A percentile compares a stretch with the other conserved stretches of the same genome.
phyloP scores from a whole-genome alignment of 805 yeast species.

The Peterozyma toletana region DNA sequence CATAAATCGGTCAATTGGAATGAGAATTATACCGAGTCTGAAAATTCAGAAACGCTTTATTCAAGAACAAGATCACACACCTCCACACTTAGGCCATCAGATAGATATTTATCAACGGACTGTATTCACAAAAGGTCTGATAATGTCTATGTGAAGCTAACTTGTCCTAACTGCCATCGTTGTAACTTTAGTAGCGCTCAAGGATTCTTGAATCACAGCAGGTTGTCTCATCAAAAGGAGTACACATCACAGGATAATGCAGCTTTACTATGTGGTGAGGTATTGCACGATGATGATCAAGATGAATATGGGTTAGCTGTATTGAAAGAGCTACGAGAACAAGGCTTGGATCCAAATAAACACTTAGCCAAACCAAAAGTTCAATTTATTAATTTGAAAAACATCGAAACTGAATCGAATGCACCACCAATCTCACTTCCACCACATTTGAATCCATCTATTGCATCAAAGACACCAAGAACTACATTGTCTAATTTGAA shows the following conservation, averaged over 20 bases:
- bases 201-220: slow-evolving; percentile 71
- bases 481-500: slow-evolving; percentile 6
- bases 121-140: slow-evolving; percentile 64
- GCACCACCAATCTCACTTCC: slow-evolving; percentile 1
- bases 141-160: slow-evolving; percentile 60
- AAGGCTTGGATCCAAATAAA: slow-evolving; percentile 33
- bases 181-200: slow-evolving; percentile 73
- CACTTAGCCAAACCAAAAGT: slow-evolving; percentile 30
- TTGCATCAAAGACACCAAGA: slow-evolving; percentile 12
- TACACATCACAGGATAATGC: slow-evolving; percentile 71
- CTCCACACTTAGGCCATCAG: slow-evolving; percentile 41
- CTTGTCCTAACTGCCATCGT: slow-evolving; percentile 61
- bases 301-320: slow-evolving; percentile 41
- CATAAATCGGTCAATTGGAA: slow-evolving; percentile 6
- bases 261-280: slow-evolving; percentile 58
- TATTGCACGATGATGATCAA: slow-evolving; percentile 47
- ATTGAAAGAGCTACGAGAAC: slow-evolving; percentile 24
- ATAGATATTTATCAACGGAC: slow-evolving; percentile 28
- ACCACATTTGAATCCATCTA: neutral
- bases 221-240: slow-evolving; percentile 67
- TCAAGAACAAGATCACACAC: slow-evolving; percentile 42
- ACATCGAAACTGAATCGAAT: neutral
- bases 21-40: slow-evolving; percentile 5
- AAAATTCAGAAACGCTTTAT: slow-evolving; percentile 20
- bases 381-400: slow-evolving; percentile 16